Conservation (phyloP, 805 yeast genomes). For the Candida quercuum region DNA sequence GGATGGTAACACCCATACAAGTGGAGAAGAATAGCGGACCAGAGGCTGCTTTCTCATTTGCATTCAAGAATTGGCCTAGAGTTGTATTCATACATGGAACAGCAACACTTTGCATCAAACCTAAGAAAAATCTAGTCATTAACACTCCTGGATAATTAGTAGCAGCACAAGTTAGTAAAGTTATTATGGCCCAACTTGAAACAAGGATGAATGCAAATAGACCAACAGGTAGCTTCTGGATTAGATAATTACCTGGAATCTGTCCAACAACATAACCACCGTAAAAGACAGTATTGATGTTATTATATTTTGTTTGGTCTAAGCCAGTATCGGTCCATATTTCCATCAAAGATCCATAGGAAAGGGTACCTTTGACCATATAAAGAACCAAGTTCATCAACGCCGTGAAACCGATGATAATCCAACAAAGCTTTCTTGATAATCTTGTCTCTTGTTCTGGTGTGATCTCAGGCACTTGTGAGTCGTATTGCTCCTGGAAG, state of each 20-base stretch:
- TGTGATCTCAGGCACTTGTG: slow-evolving; percentile 32
- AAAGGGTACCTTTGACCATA: slow-evolving; percentile 47
- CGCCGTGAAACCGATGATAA: slow-evolving; percentile 32
- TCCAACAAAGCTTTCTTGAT: slow-evolving; percentile 31
- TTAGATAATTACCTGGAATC: slow-evolving; percentile 33
- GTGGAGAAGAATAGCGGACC: slow-evolving; percentile 51
- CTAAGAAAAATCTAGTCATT: slow-evolving; percentile 44
- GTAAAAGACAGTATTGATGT: slow-evolving; percentile 46
- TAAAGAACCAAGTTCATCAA: slow-evolving; percentile 39
- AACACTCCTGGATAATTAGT: slow-evolving; percentile 39
- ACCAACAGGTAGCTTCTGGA: slow-evolving; percentile 40
- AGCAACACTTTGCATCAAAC: slow-evolving; percentile 42
- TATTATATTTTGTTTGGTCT: slow-evolving; percentile 37
- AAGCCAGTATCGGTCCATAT: slow-evolving; percentile 42
- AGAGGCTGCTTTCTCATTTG: slow-evolving; percentile 42
- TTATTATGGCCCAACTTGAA: slow-evolving; percentile 39
- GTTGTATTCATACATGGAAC: slow-evolving; percentile 41
- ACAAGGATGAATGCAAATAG: slow-evolving; percentile 31
- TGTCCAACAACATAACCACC: slow-evolving; percentile 47
- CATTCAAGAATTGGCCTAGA: slow-evolving; percentile 45
- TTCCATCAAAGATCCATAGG: slow-evolving; percentile 43
- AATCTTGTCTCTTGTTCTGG: slow-evolving; percentile 36
- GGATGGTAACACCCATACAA: slow-evolving; percentile 46
- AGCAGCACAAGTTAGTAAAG: slow-evolving; percentile 43
- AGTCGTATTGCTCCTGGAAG: slow-evolving; percentile 31